These are phyloP conservation scores for Nevesoporus exiguus DNA, from an alignment of 768 basidiomycete genomes.

Conservation along the genomic window DNA sequence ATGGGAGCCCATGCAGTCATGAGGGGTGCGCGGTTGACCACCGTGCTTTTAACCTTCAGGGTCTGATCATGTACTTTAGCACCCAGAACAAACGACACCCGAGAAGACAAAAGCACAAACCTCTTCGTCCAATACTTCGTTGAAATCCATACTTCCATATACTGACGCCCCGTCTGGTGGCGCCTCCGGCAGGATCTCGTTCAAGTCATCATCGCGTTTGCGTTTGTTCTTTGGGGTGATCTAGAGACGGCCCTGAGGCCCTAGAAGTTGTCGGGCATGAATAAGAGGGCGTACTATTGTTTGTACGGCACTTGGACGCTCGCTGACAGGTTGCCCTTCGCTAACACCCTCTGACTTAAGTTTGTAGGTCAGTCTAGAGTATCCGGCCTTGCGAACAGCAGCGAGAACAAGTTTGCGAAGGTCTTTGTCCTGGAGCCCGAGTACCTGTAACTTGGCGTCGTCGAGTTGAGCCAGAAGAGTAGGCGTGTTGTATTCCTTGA, in stretches of 20 bases:
- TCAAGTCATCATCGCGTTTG: slow-evolving; percentile 40
- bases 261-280: not conserved
- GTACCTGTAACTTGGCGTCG: slow-evolving; percentile 52
- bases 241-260: slow-evolving; percentile 27
- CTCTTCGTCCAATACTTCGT: slow-evolving; percentile 69
- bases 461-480: slow-evolving; percentile 54
- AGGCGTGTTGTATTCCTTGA: slow-evolving; percentile 66
- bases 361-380: slow-evolving; percentile 29
- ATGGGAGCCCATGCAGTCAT: slow-evolving; percentile 98
- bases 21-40: slow-evolving; percentile 89
- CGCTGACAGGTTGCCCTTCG: slow-evolving; percentile 1
- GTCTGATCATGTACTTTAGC: slow-evolving; percentile 38
- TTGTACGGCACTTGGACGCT: slow-evolving; percentile 25
- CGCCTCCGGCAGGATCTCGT: slow-evolving; percentile 56
- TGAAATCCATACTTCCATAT: slow-evolving; percentile 62
- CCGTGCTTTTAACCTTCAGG: slow-evolving; percentile 55
- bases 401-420: slow-evolving; percentile 56
- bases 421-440: slow-evolving; percentile 64
- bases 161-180: slow-evolving; percentile 48
- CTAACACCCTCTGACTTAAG: slow-evolving; percentile 14
- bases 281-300: slow-evolving; percentile 26
- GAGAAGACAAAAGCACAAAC: slow-evolving; percentile 34
- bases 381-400: slow-evolving; percentile 65
- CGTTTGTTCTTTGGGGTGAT: slow-evolving; percentile 54
- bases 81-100: not conserved